These are phyloP conservation scores for Fimicolochytrium jonesii DNA, from an alignment of 192 early-diverging fungal genomes.

Conservation along the genomic window DNA sequence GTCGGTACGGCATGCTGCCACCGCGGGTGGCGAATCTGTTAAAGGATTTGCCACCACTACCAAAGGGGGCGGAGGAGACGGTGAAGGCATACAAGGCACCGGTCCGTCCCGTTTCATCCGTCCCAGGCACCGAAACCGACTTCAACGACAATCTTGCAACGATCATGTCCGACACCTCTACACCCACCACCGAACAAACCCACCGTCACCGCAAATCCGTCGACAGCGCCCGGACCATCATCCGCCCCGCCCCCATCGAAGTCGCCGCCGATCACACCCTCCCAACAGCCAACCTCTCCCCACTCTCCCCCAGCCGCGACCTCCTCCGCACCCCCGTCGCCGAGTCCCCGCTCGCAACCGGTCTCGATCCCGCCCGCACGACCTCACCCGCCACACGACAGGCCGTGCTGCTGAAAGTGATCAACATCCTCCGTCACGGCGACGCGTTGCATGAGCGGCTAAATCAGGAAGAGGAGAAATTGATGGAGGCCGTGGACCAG, in stretches of 20 bases:
- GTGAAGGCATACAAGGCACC: neutral
- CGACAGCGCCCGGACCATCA: constrained; percentile 3
- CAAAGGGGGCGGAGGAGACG: neutral
- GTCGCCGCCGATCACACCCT: neutral
- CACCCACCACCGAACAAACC: too few species aligned
- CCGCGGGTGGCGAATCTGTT: neutral
- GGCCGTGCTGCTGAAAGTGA: constrained; percentile 3
- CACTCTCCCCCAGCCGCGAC: neutral
- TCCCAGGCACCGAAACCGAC: neutral
- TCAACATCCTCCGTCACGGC: constrained; percentile 13
- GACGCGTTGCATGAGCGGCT: constrained; percentile 4
- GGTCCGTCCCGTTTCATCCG: neutral
- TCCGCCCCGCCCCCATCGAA: neutral
- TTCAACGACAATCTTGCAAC: neutral
- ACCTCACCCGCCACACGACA: neutral
- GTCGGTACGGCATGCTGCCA: too few species aligned
- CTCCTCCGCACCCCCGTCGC: neutral
- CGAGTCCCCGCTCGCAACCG: neutral
- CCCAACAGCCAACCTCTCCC: neutral
- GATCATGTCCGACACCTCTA: too few species aligned
- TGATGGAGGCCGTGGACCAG: neutral
- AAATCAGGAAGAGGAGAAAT: neutral
- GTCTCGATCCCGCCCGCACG: neutral
- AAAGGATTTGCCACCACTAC: neutral
- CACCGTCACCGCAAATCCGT: neutral